Base-by-base conservation (phyloP, 257 asterid genomes). In the Voacanga thouarsii region DNA sequence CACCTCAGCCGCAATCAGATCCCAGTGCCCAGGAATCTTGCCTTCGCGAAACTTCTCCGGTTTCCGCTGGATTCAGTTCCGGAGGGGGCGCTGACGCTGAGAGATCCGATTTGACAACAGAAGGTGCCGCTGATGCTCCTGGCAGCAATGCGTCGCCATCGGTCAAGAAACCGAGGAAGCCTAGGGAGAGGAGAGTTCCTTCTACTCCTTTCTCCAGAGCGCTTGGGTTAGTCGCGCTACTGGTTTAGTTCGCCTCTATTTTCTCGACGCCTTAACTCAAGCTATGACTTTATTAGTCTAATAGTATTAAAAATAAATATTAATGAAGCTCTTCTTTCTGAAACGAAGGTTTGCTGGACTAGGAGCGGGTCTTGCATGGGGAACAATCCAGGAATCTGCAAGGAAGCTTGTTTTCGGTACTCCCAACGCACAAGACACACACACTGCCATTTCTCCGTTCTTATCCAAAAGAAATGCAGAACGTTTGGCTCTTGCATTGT, bases 281-380 rank as follows among this genome's bases (percentile, higher is more conserved):
- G 51, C 66, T 49, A 44, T 30, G 43, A 50, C 45, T 47, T 30
- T 72, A 28, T 26, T 49, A n/a, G 75, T n/a, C n/a, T 49, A 26
- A 2, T 49, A 14, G 9, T 9, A 49, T 9, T 49, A 14, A 49
- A 0, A 11, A 50, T 75, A 60, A 65, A 16, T 68, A 59, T 57
- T 55, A 74, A 57, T 21, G 47, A 61, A 59, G 39, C 77, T 30
- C 24, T 67, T 47, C 74, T 80, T 72, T 39, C 57, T 70, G 69
- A 59, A n/a, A 49, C 83, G 80, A 84, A 94, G 98, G 87, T 95
- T 95, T 86, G 99, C 97, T 71, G 97, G 96, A 68, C 96, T 95
- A 57, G 99, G 99, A 77, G 98, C 96, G 78, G 98, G 98, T 82
- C 97, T 95, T 72, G 99, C 96, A 6, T 95, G 97, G 98, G 99